A percentile compares a stretch with the other conserved stretches of the same genome.
Conservation (phyloP, 2,329 filamentous ascomycete species). For the Monosporascus sp. region DNA sequence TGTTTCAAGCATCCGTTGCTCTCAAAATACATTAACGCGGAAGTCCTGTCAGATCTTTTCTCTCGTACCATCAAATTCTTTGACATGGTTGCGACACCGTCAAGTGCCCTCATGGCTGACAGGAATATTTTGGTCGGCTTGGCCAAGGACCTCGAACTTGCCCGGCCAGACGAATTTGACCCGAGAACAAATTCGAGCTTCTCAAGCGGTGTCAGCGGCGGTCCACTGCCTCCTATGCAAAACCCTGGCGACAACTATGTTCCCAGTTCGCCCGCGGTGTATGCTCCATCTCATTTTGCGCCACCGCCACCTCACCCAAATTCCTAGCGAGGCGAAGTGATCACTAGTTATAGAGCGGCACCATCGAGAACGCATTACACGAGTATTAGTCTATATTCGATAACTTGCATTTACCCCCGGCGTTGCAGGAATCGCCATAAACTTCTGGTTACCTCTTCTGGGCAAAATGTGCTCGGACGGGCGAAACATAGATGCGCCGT, state of each 20-base stretch:
- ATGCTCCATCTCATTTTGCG: conserved; percentile 10
- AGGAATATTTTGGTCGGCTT: conserved; percentile 64
- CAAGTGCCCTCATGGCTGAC: conserved; percentile 70
- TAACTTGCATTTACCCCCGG: conserved; percentile 9
- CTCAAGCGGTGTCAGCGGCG: conserved; percentile 32
- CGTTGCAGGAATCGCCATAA: conserved; percentile 9
- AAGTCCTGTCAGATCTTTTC: conserved; percentile 57
- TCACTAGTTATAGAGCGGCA: too few species aligned
- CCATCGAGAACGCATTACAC: too few species aligned
- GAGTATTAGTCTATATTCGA: background rate
- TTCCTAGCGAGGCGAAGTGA: background rate
- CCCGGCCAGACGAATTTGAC: conserved; percentile 23
- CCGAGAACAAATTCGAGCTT: conserved; percentile 34
- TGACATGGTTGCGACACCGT: conserved; percentile 61
- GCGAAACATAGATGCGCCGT: too few species aligned
- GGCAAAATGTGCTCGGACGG: conserved; percentile 3
- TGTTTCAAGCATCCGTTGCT: conserved; percentile 66
- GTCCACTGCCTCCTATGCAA: conserved; percentile 15
- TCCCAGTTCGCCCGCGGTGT: conserved; percentile 13
- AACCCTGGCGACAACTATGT: conserved; percentile 13
- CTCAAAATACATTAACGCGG: conserved; percentile 48
- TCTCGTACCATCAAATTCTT: conserved; percentile 73
- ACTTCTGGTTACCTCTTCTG: conserved; percentile 7
- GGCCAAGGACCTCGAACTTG: conserved; percentile 38
- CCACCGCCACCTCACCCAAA: conserved; percentile 8